Evolutionary conservation across 2,329 filamentous ascomycete species (phyloP).

Genomic region (Raffaelea deltoideospora): DNA sequence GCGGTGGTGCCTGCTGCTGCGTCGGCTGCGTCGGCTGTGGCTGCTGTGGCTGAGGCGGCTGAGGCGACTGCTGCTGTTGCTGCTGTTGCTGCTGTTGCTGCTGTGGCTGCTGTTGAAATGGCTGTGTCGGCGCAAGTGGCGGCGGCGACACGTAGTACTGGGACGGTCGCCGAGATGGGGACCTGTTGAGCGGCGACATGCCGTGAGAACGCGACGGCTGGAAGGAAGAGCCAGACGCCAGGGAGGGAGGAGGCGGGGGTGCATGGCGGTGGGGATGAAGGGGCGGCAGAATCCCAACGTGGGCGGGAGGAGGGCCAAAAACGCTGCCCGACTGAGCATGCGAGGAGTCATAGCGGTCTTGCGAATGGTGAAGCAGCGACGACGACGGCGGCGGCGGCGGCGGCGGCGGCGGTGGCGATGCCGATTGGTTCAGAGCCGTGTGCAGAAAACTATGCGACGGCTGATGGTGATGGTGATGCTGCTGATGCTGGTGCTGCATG

Average conservation of each 20-base stretch:
- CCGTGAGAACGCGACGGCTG: not conserved
- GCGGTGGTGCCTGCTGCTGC: not conserved
- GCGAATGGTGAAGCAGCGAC: not conserved
- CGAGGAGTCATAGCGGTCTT: not conserved
- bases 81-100: not conserved
- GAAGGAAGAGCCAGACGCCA: not conserved
- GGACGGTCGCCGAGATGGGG: not conserved
- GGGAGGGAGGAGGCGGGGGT: not conserved
- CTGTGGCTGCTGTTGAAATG: conserved; percentile 1
- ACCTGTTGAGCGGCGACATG: not conserved
- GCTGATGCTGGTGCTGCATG: not conserved
- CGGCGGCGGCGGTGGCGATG: not conserved
- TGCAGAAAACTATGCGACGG: conserved; percentile 5
- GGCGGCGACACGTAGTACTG: conserved; percentile 8
- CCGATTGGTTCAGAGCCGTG: conserved; percentile 5
- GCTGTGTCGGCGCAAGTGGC: not conserved
- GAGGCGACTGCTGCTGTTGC: not conserved
- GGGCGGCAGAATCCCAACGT: too few species aligned
- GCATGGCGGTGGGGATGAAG: not conserved
- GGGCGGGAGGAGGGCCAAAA: not conserved
- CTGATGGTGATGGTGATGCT: conserved; percentile 3
- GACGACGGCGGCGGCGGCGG: not conserved
- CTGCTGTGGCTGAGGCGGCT: not conserved
- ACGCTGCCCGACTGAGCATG: too few species aligned
- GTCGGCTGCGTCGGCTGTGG: not conserved